Conservation (phyloP, 78 protist species). For the Creolimax fragrantissima region DNA sequence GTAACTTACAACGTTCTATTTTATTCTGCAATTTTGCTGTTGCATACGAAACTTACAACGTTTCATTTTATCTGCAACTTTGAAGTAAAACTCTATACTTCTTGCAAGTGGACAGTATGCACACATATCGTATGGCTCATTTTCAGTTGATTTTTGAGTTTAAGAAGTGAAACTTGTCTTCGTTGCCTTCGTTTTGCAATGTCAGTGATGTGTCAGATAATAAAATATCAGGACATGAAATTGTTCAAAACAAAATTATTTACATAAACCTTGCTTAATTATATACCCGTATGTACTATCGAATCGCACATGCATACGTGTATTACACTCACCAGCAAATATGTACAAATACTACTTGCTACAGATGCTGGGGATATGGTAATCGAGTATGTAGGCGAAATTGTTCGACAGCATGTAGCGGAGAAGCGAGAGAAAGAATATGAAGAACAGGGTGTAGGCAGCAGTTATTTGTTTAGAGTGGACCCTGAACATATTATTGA, state of each 20-base stretch:
- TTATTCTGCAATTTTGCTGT: background rate
- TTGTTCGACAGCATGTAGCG: conserved; percentile 68
- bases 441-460: conserved; percentile 49
- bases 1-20: background rate
- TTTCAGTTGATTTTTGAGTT: no score
- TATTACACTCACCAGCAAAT: background rate
- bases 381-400: conserved; percentile 94
- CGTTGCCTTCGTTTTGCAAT: background rate
- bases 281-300: background rate
- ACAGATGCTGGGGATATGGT: conserved; percentile 76
- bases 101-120: no score
- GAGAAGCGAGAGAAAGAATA: conserved; percentile 78
- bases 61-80: no score
- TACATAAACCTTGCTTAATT: no score
- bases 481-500: conserved; percentile 82
- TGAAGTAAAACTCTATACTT: no score
- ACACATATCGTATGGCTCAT: no score
- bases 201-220: background rate
- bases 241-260: no score
- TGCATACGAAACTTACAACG: background rate
- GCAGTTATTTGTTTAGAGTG: conserved; percentile 82
- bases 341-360: background rate
- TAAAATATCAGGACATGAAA: no score
- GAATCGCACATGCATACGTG: background rate
- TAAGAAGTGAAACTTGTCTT: no score